Evolutionary conservation across 116 monocot genomes (phyloP).

Genomic region (Cymodocea nodosa): DNA sequence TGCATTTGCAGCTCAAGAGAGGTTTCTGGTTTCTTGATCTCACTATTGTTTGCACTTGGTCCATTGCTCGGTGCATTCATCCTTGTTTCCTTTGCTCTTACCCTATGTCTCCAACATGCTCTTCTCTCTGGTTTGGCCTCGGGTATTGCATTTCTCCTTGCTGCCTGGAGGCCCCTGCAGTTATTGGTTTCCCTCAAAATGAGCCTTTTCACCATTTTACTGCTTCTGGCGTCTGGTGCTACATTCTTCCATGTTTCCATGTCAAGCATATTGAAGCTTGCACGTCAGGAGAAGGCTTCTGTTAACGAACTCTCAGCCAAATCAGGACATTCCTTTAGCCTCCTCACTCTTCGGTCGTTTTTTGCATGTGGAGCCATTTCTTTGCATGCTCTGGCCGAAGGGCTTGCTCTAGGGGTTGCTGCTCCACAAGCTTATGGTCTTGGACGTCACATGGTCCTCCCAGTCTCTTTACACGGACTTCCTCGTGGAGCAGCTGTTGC

Average conservation of each 20-base stretch:
- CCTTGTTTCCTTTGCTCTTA: slow-evolving; percentile 45
- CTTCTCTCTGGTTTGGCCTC: slow-evolving; percentile 81
- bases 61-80: slow-evolving; percentile 76
- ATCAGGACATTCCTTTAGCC: slow-evolving; percentile 41
- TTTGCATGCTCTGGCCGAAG: slow-evolving; percentile 77
- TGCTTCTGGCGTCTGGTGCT: slow-evolving; percentile 41
- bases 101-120: slow-evolving; percentile 52
- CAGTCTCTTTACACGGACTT: slow-evolving; percentile 88
- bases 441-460: slow-evolving; percentile 85
- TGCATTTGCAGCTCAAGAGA: slow-evolving; percentile 59
- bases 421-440: slow-evolving; percentile 87
- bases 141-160: slow-evolving; percentile 71
- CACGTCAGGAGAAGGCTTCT: slow-evolving; percentile 42
- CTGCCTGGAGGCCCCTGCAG: slow-evolving; percentile 91
- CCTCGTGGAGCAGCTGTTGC: slow-evolving; percentile 97
- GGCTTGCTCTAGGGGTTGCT: slow-evolving; percentile 84
- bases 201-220: slow-evolving; percentile 34
- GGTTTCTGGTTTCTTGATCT: slow-evolving; percentile 69
- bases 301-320: slow-evolving; percentile 26
- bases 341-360: slow-evolving; percentile 71
- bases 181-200: slow-evolving; percentile 59
- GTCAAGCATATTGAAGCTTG: slow-evolving; percentile 34
- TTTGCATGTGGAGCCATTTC: slow-evolving; percentile 70
- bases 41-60: slow-evolving; percentile 79
- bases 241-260: slow-evolving; percentile 31